phyloP scores from a whole-genome alignment of 768 basidiomycete species.

The Leccinum fibrillosum region DNA sequence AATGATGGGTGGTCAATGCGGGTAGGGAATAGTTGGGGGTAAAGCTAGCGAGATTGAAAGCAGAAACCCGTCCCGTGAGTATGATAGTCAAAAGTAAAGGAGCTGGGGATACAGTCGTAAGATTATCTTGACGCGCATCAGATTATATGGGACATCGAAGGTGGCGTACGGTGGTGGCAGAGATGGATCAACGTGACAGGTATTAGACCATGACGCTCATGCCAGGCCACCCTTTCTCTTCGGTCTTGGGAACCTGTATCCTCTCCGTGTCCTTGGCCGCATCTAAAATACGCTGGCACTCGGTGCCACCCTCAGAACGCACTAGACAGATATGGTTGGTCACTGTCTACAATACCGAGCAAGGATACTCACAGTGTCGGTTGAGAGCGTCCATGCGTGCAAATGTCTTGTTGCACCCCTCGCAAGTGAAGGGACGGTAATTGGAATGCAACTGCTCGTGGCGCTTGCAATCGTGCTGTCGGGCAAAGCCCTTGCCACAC shows the following conservation, averaged over 20 bases:
- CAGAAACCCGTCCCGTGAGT: conserved; percentile 27
- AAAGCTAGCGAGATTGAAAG: conserved; percentile 7
- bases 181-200: conserved; percentile 6
- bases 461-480: conserved; percentile 95
- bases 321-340: conserved; percentile 39
- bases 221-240: conserved; percentile 32
- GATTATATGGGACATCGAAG: conserved; percentile 24
- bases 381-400: conserved; percentile 94
- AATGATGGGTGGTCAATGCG: conserved; percentile 9
- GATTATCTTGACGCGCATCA: conserved; percentile 18
- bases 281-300: conserved; percentile 52
- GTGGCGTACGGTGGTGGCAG: conserved; percentile 14
- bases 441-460: conserved; percentile 95
- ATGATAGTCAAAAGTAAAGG: conserved; percentile 22
- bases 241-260: conserved; percentile 27
- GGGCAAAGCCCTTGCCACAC: conserved; percentile 89
- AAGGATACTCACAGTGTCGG: conserved; percentile 70
- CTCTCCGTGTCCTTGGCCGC: conserved; percentile 29
- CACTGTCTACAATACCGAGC: not conserved
- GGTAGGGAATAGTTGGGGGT: conserved; percentile 5
- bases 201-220: conserved; percentile 32
- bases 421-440: conserved; percentile 88
- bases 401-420: conserved; percentile 91
- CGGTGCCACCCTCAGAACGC: conserved; percentile 78
- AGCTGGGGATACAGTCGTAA: conserved; percentile 15